Evolutionary conservation across 148 eudicot genomes (phyloP).

Genomic region (Euryodendron excelsum): DNA sequence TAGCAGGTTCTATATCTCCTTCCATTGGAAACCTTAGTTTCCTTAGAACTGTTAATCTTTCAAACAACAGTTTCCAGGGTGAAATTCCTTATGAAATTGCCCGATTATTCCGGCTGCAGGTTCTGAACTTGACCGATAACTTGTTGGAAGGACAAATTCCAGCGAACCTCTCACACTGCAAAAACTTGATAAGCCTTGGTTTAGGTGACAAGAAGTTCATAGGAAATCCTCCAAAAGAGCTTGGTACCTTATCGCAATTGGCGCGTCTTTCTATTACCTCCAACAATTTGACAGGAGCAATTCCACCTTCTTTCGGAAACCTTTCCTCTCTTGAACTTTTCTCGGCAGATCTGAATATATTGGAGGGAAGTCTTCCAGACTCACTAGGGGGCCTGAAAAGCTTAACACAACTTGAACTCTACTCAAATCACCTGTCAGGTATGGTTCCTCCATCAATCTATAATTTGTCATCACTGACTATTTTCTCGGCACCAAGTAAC

Average conservation of each 20-base stretch:
- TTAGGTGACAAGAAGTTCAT: constrained; percentile 19
- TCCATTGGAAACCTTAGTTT: constrained; percentile 43
- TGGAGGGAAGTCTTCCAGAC: background rate
- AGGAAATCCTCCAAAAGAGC: constrained; percentile 31
- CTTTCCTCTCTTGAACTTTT: constrained; percentile 23
- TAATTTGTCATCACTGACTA: background rate
- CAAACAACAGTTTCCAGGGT: constrained; percentile 29
- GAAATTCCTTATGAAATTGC: constrained; percentile 37
- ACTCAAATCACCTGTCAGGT: background rate
- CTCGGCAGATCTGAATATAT: background rate
- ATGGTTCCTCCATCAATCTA: background rate
- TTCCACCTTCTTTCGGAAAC: too few species aligned
- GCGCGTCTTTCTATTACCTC: background rate
- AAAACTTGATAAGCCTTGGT: constrained; percentile 15
- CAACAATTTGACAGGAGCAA: constrained; percentile 37
- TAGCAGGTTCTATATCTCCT: constrained; percentile 36
- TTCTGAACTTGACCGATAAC: constrained; percentile 19
- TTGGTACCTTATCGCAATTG: too few species aligned
- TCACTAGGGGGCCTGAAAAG: background rate
- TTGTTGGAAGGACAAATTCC: constrained; percentile 30
- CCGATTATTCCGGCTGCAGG: constrained; percentile 16
- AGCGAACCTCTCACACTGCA: constrained; percentile 24
- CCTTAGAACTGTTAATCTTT: constrained; percentile 10
- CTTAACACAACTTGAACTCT: background rate
- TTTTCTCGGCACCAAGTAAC: background rate